Evolutionary conservation across 495 filamentous ascomycete genomes (phyloP).

Genomic region (Neurospora intermedia): DNA sequence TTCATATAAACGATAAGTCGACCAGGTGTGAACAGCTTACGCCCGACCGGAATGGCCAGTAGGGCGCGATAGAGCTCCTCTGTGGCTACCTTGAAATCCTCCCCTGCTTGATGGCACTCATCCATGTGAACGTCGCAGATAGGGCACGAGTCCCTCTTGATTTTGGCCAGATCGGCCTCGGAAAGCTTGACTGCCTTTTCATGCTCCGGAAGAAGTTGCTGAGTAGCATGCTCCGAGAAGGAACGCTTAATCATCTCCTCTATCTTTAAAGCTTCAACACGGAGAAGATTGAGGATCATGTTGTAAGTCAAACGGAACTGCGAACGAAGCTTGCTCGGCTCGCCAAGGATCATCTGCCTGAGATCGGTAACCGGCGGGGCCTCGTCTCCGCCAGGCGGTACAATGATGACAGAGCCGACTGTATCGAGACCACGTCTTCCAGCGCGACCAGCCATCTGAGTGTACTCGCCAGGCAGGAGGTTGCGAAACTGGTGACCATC

Average conservation of each 20-base stretch:
- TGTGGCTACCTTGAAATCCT: slow-evolving; percentile 65
- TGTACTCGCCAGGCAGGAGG: slow-evolving; percentile 89
- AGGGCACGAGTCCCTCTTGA: slow-evolving; percentile 74
- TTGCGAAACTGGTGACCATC: slow-evolving; percentile 88
- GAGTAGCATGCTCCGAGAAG: slow-evolving; percentile 98
- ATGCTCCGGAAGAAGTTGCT: slow-evolving; percentile 86
- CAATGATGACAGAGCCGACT: slow-evolving; percentile 88
- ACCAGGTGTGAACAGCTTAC: slow-evolving; percentile 61
- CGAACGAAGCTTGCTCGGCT: slow-evolving; percentile 87
- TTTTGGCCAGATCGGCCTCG: slow-evolving; percentile 78
- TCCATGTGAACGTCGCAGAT: slow-evolving; percentile 75
- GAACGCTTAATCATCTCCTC: slow-evolving; percentile 99
- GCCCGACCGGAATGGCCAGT: slow-evolving; percentile 63
- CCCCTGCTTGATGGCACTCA: slow-evolving; percentile 65
- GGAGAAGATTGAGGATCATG: slow-evolving; percentile 94
- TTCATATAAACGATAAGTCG: slow-evolving; percentile 60
- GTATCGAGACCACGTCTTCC: slow-evolving; percentile 86
- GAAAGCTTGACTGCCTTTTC: slow-evolving; percentile 90
- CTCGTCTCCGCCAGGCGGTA: slow-evolving; percentile 66
- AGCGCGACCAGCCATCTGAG: slow-evolving; percentile 95
- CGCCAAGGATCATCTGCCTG: slow-evolving; percentile 88
- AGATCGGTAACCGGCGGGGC: slow-evolving; percentile 75
- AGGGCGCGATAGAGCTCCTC: slow-evolving; percentile 62
- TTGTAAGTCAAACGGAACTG: slow-evolving; percentile 98
- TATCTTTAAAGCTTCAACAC: slow-evolving; percentile 94